phyloP scores from a whole-genome alignment of 139 green algal genomes.

The Asterochloris erici region DNA sequence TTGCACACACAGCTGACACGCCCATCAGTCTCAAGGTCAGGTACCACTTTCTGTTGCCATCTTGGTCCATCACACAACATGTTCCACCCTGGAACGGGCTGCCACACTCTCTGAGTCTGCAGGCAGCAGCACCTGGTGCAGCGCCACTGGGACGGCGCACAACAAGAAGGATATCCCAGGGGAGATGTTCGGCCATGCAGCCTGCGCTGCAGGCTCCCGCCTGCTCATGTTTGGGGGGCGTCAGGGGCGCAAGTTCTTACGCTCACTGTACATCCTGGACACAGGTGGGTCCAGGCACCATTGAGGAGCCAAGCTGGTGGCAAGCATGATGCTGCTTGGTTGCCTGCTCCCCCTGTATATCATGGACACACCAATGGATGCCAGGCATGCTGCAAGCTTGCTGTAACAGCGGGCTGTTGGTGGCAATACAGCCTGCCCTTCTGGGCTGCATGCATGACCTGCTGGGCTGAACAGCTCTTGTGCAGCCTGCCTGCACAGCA shows the following conservation, averaged over 20 bases:
- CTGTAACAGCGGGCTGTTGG: too few species aligned
- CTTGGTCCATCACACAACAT: neutral
- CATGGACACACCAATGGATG: too few species aligned
- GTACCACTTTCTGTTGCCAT: too few species aligned
- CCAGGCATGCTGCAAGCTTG: too few species aligned
- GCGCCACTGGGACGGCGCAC: neutral
- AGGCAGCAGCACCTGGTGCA: too few species aligned
- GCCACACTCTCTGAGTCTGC: neutral
- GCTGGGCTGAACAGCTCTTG: too few species aligned
- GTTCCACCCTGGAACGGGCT: neutral
- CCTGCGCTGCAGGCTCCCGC: neutral
- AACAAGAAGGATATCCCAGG: conserved; percentile 1
- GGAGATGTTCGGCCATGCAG: conserved; percentile 13
- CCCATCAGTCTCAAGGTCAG: neutral
- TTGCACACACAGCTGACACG: neutral
- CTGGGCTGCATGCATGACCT: too few species aligned
- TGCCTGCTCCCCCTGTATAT: too few species aligned
- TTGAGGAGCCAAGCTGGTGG: neutral
- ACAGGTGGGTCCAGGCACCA: neutral
- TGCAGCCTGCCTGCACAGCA: too few species aligned
- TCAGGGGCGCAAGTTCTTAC: conserved; percentile 10
- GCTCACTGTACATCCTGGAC: conserved; percentile 8
- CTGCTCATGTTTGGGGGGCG: conserved; percentile 17
- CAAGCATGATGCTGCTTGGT: neutral
- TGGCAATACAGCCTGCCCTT: too few species aligned